phyloP scores from a whole-genome alignment of 805 yeast species.

The Pichia membranifaciens region DNA sequence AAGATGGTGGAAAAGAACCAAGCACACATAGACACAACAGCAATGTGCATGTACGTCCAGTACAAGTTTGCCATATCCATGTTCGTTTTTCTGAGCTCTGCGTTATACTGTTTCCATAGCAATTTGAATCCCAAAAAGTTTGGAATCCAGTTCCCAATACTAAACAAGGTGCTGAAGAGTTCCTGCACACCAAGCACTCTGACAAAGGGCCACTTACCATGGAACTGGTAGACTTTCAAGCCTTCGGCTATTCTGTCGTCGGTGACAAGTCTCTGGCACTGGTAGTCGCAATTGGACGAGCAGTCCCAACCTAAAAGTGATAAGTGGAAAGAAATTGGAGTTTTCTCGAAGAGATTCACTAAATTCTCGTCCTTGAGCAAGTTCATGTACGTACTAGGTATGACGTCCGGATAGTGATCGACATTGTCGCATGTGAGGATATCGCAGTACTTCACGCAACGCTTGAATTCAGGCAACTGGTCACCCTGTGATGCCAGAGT shows the following conservation, averaged over 20 bases:
- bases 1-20: conserved; percentile 85
- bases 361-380: conserved; percentile 28
- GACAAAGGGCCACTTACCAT: conserved; percentile 95
- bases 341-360: conserved; percentile 32
- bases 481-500: conserved; percentile 54
- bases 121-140: conserved; percentile 46
- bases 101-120: conserved; percentile 22
- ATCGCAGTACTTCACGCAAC: conserved; percentile 50
- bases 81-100: conserved; percentile 19
- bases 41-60: conserved; percentile 40
- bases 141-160: conserved; percentile 63
- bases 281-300: conserved; percentile 80
- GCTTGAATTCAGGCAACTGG: conserved; percentile 47
- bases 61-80: conserved; percentile 26
- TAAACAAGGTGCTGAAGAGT: conserved; percentile 70
- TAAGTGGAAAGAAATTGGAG: conserved; percentile 39
- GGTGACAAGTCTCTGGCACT: conserved; percentile 79
- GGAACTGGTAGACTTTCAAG: conserved; percentile 73
- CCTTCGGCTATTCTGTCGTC: conserved; percentile 39
- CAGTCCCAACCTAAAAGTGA: conserved; percentile 66
- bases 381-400: conserved; percentile 22
- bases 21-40: conserved; percentile 69
- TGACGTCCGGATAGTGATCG: conserved; percentile 21
- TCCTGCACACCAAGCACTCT: conserved; percentile 83
- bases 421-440: conserved; percentile 25